These are phyloP conservation scores for Linanthus parryae DNA, from an alignment of 148 eudicot species.

Conservation along the genomic window DNA sequence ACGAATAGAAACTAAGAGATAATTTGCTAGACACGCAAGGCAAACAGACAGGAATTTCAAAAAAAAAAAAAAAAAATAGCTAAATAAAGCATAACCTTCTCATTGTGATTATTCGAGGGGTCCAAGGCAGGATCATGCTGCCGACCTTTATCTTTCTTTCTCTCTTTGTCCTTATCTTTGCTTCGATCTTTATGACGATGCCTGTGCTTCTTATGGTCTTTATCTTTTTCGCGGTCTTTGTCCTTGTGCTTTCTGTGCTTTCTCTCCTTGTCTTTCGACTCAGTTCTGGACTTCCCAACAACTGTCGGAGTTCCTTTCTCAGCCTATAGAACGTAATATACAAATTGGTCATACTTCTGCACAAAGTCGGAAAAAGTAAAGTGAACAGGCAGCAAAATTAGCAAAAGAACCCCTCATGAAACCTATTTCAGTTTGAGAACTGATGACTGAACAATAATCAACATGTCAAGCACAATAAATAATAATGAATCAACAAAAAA, in stretches of 20 bases:
- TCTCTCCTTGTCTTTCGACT: constrained; percentile 76
- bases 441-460: neutral
- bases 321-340: constrained; percentile 32
- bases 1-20: too few species aligned
- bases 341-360: constrained; percentile 11
- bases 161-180: constrained; percentile 78
- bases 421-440: neutral
- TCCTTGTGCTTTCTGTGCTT: constrained; percentile 80
- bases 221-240: constrained; percentile 75
- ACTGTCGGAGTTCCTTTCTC: constrained; percentile 79
- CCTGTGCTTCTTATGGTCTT: constrained; percentile 87
- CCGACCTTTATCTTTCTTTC: constrained; percentile 70
- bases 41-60: constrained; percentile 5
- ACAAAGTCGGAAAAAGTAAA: neutral
- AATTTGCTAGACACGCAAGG: too few species aligned
- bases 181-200: constrained; percentile 88
- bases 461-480: neutral
- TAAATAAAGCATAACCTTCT: constrained; percentile 52
- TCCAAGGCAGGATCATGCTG: constrained; percentile 68
- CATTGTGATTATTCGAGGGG: constrained; percentile 67
- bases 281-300: constrained; percentile 63
- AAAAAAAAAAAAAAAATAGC: constrained; percentile 6
- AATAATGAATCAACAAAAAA: neutral
- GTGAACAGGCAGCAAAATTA: neutral
- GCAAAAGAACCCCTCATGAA: constrained; percentile 3